Conservation (phyloP, 2,329 filamentous ascomycete genomes). For the Westerdykella aurantiaca region DNA sequence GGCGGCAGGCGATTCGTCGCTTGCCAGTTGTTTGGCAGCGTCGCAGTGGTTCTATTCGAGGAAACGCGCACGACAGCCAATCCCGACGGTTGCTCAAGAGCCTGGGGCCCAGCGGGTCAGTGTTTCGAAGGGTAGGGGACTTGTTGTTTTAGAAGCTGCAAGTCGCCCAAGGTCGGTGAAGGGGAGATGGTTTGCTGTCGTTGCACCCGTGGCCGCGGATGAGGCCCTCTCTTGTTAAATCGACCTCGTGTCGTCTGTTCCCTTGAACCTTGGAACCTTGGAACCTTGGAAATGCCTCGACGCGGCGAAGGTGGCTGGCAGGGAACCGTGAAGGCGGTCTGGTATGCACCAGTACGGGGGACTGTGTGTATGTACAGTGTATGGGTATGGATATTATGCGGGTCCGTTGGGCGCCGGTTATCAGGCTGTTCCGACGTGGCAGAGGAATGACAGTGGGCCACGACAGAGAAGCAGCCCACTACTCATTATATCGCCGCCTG, state of each 20-base stretch:
- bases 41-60: slow-evolving; percentile 16
- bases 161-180: slow-evolving; percentile 3
- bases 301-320: not conserved
- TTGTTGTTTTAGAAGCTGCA: slow-evolving; percentile 27
- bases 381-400: not conserved
- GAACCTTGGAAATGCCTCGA: slow-evolving; percentile 5
- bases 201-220: slow-evolving; percentile 1
- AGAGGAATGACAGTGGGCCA: slow-evolving; percentile 31
- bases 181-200: slow-evolving; percentile 2
- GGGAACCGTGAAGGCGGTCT: not conserved
- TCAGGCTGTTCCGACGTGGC: slow-evolving; percentile 2
- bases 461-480: slow-evolving; percentile 41
- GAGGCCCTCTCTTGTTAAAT: not conserved
- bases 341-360: not conserved
- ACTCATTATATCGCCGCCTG: too few relatives aligned
- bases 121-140: slow-evolving; percentile 27
- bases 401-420: not conserved
- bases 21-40: slow-evolving; percentile 24
- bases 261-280: slow-evolving; percentile 1
- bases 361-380: slow-evolving; percentile 1
- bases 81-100: slow-evolving; percentile 11
- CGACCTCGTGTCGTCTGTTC: not conserved
- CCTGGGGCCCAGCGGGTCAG: slow-evolving; percentile 10
- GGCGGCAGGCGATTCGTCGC: slow-evolving; percentile 14
- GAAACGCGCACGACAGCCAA: slow-evolving; percentile 28